Percentiles rank a stretch among this genome's conserved stretches.
Evolutionary conservation across 441 rosid genomes (phyloP).

Genomic region (Gossypium schwendimanii): DNA sequence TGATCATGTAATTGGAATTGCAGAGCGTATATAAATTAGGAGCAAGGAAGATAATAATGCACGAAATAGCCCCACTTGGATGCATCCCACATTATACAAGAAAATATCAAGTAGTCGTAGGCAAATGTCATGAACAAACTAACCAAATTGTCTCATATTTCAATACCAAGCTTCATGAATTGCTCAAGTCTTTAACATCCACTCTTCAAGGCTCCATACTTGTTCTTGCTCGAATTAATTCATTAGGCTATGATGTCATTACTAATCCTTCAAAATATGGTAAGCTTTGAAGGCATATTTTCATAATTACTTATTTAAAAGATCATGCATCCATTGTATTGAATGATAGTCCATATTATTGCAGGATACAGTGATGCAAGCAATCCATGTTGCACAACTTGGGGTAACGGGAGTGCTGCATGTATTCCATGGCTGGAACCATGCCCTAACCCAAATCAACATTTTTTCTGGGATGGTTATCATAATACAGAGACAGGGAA

Average conservation of each 20-base stretch:
- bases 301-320: not conserved
- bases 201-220: conserved; percentile 28
- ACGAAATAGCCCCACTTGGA: conserved; percentile 42
- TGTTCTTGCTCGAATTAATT: conserved; percentile 21
- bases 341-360: not conserved
- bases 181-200: conserved; percentile 27
- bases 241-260: conserved; percentile 30
- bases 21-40: conserved; percentile 35
- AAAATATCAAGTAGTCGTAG: conserved; percentile 7
- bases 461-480: conserved; percentile 41
- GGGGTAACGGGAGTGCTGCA: conserved; percentile 38
- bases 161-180: conserved; percentile 24
- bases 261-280: conserved; percentile 37
- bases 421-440: conserved; percentile 34
- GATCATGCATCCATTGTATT: not conserved
- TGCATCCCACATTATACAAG: conserved; percentile 33
- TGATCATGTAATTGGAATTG: not conserved
- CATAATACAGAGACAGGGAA: conserved; percentile 31
- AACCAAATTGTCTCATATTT: conserved; percentile 28
- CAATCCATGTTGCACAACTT: conserved; percentile 41
- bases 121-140: conserved; percentile 26
- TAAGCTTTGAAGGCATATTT: conserved; percentile 3
- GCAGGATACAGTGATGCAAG: conserved; percentile 29
- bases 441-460: conserved; percentile 20
- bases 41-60: conserved; percentile 37